Percentiles rank a stretch among this genome's conserved stretches.
Conservation (phyloP, 2,329 filamentous ascomycete species). For the Penicillium freii region DNA sequence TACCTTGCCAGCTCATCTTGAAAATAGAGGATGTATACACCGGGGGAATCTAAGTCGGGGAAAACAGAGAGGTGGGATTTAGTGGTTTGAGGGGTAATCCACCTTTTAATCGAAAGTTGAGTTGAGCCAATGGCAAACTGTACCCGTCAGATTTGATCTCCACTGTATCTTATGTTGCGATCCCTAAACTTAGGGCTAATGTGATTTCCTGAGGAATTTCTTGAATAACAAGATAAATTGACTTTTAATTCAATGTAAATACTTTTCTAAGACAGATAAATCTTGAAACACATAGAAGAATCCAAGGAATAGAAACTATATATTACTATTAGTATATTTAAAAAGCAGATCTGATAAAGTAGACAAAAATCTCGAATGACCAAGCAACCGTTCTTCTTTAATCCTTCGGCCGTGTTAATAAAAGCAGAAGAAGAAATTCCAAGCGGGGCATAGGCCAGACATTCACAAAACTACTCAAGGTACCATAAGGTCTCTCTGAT, state of each 20-base stretch:
- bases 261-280: background rate
- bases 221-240: background rate
- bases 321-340: constrained; percentile 24
- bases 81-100: background rate
- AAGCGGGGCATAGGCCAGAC: constrained; percentile 13
- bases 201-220: background rate
- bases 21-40: background rate
- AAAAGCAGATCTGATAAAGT: constrained; percentile 8
- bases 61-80: background rate
- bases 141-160: background rate
- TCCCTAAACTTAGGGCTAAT: background rate
- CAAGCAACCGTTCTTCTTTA: constrained; percentile 18
- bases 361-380: constrained; percentile 21
- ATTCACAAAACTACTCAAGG: constrained; percentile 7
- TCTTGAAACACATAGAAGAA: background rate
- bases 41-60: background rate
- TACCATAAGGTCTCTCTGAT: constrained; percentile 3
- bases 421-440: constrained; percentile 3
- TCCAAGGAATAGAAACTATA: constrained; percentile 10
- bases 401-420: constrained; percentile 3
- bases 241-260: background rate
- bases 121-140: background rate
- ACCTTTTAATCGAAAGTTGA: background rate
- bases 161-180: no score
- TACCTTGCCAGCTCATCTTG: background rate